Base-by-base conservation (phyloP, 768 basidiomycete genomes). In the Boletus subcaerulescens region DNA sequence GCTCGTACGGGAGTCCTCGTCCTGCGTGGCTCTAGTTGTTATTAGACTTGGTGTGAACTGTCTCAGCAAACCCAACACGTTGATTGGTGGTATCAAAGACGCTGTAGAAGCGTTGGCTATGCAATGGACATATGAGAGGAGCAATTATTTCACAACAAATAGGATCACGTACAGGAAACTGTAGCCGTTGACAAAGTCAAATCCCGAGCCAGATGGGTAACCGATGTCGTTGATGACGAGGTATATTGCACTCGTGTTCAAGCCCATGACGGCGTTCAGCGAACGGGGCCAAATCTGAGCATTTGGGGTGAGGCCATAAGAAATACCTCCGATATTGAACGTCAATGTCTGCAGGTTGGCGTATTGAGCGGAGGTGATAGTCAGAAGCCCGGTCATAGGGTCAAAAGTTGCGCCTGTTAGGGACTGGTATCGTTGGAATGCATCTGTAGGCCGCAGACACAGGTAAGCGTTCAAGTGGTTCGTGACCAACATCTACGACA, bases 41-140 rank as follows among this genome's bases (percentile, higher is more conserved):
- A 2, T 20, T 18, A n/a, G 41, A 18, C 13, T 38, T 17, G 11
- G 43, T 45, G 24, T 73, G 69, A 1, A 55, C 14, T 1, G 75
- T 77, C 41, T 60, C 71, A 2, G 78, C 78, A 36, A 80, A 65
- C 20, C 77, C 78, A 32, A 79, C 63, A 5, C 58, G 72, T 32
- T 48, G 61, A 61, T 20, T 11, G n/a, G n/a, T 40, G 5, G 33
- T 35, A 14, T 35, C 33, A 35, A 35, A 35, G 12, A 35, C 33
- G 33, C 33, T 35, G 14, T 35, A 35, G 33, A 35, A 35, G 11
- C 33, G 33, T 35, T 35, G 33, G 14, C 33, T 35, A 14, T 35
- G 13, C 33, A 14, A 35, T 12, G 14, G 14, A 35, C 14, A 6
- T 35, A 5, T 35, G 14, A 35, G 13, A 14, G 14, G 13, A 13